phyloP scores from a whole-genome alignment of 768 basidiomycete species.

The Tricholoma terreum region DNA sequence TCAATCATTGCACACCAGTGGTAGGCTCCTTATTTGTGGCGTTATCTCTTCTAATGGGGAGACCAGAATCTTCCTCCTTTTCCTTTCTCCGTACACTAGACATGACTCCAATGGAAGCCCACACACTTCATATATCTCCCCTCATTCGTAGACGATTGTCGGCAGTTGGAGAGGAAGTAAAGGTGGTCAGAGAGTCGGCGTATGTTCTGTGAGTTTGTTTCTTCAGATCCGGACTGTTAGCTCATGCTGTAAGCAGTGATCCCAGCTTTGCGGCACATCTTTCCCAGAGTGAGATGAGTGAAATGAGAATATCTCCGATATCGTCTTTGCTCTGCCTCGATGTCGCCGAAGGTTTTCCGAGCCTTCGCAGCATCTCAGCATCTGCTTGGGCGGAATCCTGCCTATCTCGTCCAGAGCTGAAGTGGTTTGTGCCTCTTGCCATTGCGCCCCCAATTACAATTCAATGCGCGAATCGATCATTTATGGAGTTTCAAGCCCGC shows the following conservation, averaged over 20 bases:
- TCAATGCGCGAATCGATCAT: slow-evolving; percentile 73
- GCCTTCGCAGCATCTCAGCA: slow-evolving; percentile 58
- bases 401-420: slow-evolving; percentile 73
- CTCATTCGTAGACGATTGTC: slow-evolving; percentile 55
- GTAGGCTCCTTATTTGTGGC: slow-evolving; percentile 34
- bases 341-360: slow-evolving; percentile 43
- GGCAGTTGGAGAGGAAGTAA: slow-evolving; percentile 43
- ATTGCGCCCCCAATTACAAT: slow-evolving; percentile 81
- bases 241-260: slow-evolving; percentile 41
- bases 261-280: slow-evolving; percentile 44
- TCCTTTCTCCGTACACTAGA: slow-evolving; percentile 75
- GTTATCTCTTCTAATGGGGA: not conserved
- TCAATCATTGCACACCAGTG: slow-evolving; percentile 60
- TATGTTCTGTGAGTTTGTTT: slow-evolving; percentile 40
- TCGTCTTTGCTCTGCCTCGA: slow-evolving; percentile 30
- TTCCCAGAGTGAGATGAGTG: slow-evolving; percentile 29
- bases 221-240: not conserved
- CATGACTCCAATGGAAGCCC: slow-evolving; percentile 61
- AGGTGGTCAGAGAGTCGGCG: slow-evolving; percentile 36
- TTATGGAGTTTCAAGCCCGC: slow-evolving; percentile 65
- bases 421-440: slow-evolving; percentile 83
- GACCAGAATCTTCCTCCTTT: slow-evolving; percentile 52
- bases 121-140: slow-evolving; percentile 56
- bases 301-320: slow-evolving; percentile 30
- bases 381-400: slow-evolving; percentile 72